Base-by-base conservation (phyloP, 169 alveolate genomes). In the Plasmodium coatneyi region DNA sequence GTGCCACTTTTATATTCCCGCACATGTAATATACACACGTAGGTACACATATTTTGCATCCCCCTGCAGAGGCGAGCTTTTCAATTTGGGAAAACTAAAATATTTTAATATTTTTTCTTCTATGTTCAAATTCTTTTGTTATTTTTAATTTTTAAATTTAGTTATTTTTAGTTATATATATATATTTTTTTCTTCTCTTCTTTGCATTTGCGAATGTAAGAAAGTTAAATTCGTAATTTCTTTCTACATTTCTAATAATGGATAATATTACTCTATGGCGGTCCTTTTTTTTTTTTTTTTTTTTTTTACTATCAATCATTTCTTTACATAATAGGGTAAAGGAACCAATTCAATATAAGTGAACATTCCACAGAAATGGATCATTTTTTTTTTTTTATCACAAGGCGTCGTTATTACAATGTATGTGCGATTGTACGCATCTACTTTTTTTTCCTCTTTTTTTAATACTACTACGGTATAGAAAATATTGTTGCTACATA, bases 61-160 rank as follows among this genome's bases (percentile, higher is more conserved):
- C 36, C 36, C 39, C 76, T 19, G n/a, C 36, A 12, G 6, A 66
- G 36, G 36, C n/a, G 76, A n/a, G n/a, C 36, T 79, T 79, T n/a
- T 79, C 84, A 52, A 56, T 82, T 19, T 22, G 71, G 22, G 49
- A 83, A 12, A 43, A 43, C 81, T 32, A 43, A 72, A 84, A 74
- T 84, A 49, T 66, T 84, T 84, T 54, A 84, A 84, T 52, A 46
- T 36, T 74, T 49, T 66, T 71, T 83, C 28, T 74, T 84, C 56
- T 72, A 28, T 32, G 39, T 32, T 32, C 39, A 32, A 32, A 32
- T 32, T 32, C 7, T 43, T 43, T 43, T 43, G 5, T 43, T n/a
- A 5, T 60, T 60, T 60, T 60, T 60, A 83, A 83, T 83, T 84
- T 84, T 84, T 72, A 49, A 74, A 84, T 74, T 32, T 84, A 76